A percentile compares a stretch with the other conserved stretches of the same genome.
Conservation (phyloP, 345 rosid species). For the Hibiscus tridactylites region DNA sequence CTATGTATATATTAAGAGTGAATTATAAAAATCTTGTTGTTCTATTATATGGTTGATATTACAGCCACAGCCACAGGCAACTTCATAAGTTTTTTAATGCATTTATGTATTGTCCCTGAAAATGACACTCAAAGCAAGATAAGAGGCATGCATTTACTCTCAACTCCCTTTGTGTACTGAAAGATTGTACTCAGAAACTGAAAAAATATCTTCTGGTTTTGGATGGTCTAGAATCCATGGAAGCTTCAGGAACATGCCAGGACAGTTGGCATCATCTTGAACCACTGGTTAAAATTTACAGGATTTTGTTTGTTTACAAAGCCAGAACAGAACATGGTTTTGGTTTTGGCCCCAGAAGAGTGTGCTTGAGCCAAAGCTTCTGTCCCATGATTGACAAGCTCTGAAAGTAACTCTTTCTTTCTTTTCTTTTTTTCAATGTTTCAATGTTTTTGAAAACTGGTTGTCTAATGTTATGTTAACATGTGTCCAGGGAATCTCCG, state of each 20-base stretch:
- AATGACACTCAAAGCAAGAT: background rate
- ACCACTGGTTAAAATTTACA: background rate
- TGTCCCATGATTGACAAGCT: too few relatives aligned
- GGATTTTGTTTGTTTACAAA: background rate
- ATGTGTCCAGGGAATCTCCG: background rate
- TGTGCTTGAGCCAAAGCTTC: too few relatives aligned
- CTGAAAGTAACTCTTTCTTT: too few relatives aligned
- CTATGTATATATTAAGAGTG: too few relatives aligned
- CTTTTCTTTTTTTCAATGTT: background rate
- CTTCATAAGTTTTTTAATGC: background rate
- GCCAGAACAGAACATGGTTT: background rate
- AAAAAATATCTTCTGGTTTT: background rate
- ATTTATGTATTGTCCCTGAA: background rate
- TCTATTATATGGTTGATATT: too few relatives aligned
- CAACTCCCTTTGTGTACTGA: background rate
- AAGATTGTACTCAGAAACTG: background rate
- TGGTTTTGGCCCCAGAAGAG: too few relatives aligned
- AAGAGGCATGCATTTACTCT: background rate
- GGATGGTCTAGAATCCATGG: background rate
- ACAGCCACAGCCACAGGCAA: too few relatives aligned
- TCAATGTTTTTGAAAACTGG: background rate
- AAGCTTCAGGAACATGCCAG: conserved; percentile 9
- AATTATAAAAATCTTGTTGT: too few relatives aligned
- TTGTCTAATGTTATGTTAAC: background rate
- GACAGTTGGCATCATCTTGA: background rate